Evolutionary conservation across 495 filamentous ascomycete genomes (phyloP).

Genomic region (Amphirosellinia nigrospora): DNA sequence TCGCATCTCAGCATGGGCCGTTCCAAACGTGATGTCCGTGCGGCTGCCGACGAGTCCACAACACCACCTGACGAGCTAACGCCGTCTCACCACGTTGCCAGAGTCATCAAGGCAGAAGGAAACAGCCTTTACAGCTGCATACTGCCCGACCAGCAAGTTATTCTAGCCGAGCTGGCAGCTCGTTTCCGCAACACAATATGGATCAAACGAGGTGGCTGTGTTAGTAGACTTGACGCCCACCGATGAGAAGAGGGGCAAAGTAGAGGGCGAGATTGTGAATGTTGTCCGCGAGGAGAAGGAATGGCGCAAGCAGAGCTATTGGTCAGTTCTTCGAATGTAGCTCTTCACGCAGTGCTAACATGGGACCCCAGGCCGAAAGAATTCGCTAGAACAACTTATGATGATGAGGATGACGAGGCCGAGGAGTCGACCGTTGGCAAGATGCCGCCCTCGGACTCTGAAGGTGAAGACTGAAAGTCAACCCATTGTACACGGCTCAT

Average conservation of each 20-base stretch:
- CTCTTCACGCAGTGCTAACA: slow-evolving; percentile 31
- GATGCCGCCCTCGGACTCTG: slow-evolving; percentile 78
- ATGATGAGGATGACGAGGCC: slow-evolving; percentile 79
- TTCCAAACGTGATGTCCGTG: slow-evolving; percentile 74
- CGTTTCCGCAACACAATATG: slow-evolving; percentile 90
- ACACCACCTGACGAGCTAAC: slow-evolving; percentile 74
- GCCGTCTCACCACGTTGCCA: slow-evolving; percentile 70
- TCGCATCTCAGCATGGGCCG: slow-evolving; percentile 63
- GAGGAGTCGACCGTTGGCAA: slow-evolving; percentile 80
- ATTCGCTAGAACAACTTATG: slow-evolving; percentile 69
- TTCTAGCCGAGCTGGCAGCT: slow-evolving; percentile 78
- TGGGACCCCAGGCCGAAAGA: slow-evolving; percentile 71
- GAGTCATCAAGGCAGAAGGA: slow-evolving; percentile 79
- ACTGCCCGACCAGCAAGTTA: slow-evolving; percentile 58
- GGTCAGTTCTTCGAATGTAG: slow-evolving; percentile 59
- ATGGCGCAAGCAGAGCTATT: slow-evolving; percentile 91
- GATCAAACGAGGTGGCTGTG: slow-evolving; percentile 86
- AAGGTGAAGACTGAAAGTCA: slow-evolving; percentile 53
- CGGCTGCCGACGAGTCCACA: slow-evolving; percentile 74
- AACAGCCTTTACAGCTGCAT: slow-evolving; percentile 84
- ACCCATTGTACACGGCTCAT: slow-evolving; percentile 23
- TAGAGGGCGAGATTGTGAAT: slow-evolving; percentile 89
- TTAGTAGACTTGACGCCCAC: slow-evolving; percentile 72
- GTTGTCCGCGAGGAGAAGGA: slow-evolving; percentile 88
- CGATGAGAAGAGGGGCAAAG: slow-evolving; percentile 74